phyloP scores from a whole-genome alignment of 139 green algal genomes.

The Mychonastes homosphaera region DNA sequence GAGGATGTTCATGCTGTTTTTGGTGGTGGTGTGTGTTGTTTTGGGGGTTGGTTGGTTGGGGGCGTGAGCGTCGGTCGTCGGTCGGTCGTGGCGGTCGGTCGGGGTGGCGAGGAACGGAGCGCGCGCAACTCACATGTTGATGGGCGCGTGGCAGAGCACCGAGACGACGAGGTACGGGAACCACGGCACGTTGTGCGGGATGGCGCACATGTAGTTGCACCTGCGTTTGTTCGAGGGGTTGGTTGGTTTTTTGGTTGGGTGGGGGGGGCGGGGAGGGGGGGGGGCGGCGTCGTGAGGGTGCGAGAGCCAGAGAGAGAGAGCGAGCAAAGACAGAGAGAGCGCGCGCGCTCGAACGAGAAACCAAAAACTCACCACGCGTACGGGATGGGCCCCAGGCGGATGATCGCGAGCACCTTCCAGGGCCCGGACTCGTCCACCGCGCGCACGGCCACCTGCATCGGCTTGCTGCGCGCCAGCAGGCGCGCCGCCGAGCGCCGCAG shows the following conservation, averaged over 20 bases:
- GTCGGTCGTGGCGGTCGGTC: no score
- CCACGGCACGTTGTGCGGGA: no score
- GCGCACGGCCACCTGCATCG: background rate
- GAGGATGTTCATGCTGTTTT: conserved; percentile 4
- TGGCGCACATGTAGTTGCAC: no score
- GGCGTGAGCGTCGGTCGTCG: no score
- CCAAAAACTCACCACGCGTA: conserved; percentile 8
- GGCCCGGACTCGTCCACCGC: conserved; percentile 6
- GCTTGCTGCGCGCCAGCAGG: background rate
- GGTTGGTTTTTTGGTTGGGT: no score
- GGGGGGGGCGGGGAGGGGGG: no score
- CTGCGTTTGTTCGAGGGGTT: no score
- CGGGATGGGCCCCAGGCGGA: conserved; percentile 14
- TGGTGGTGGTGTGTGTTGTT: background rate
- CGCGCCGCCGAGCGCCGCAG: background rate
- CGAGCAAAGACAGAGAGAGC: background rate
- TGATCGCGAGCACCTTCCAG: conserved; percentile 15
- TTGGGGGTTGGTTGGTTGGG: no score
- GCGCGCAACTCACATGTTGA: background rate
- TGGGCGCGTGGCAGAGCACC: background rate
- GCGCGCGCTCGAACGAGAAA: background rate
- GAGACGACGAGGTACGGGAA: conserved; percentile 8
- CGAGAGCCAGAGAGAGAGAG: background rate
- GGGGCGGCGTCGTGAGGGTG: background rate
- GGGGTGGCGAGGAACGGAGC: background rate